Evolutionary conservation across 306 rosid genomes (phyloP), one percentile per base, ranked within the genome.

Genomic region (Sechiopsis laciniata): DNA sequence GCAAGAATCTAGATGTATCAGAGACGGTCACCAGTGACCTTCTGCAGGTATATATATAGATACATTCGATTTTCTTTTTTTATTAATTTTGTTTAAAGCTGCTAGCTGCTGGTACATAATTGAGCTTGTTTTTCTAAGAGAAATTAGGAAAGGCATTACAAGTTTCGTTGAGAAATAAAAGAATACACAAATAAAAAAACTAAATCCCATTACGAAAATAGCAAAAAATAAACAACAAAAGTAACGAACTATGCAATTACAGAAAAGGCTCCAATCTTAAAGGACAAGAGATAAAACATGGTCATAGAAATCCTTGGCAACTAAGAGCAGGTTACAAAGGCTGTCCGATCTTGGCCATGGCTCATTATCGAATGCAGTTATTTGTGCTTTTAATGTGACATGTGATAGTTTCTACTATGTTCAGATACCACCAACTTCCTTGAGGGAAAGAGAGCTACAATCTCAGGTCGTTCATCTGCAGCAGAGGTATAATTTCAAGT

Each of bases 391-490:
- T 42, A 17, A 65, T 40, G n/a, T 42, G 53, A 65, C 29, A 20
- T 20, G 7, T 69, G 12, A 51, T 69, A 24, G 58, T 69, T 58
- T 61, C 29, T 61, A n/a, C 42, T 57, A 19, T 68, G 79, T 76
- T 75, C 87, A 93, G 98, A 79, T 66, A 17, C 77, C 85, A 67
- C 84, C 87, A 12, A 56, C 80, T 72, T 81, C 92, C 15, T 55
- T 51, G 19, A 87, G 87, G 74, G 99, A 94, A 83, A 83, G 83
- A 77, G 96, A 90, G 56, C 77, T 94, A 82, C 85, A 82, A 55
- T 77, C 81, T 76, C 85, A 83, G 82, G 85, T 87, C 79, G 71
- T 79, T 76, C 87, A 87, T 80, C 82, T 91, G 80, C 95, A 89
- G 67, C 92, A 89, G 80, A 87, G 95, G 99, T 94, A 87, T 52